These are phyloP conservation scores for Penicillium coffeae DNA, from an alignment of 495 filamentous ascomycete species.

Conservation along the genomic window DNA sequence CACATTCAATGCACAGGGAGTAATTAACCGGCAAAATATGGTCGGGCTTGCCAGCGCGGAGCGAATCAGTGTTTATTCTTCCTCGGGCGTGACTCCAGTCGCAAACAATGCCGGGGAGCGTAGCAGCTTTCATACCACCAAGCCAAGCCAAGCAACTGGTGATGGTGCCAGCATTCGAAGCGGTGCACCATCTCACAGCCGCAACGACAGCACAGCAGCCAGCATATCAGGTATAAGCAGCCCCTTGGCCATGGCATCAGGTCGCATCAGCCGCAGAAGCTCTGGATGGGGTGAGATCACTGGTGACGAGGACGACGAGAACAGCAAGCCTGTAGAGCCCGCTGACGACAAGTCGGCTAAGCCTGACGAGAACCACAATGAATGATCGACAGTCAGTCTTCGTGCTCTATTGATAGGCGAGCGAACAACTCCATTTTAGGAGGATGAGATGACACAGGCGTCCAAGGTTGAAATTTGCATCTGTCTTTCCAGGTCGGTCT, in stretches of 20 bases:
- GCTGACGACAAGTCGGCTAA: constrained; percentile 24
- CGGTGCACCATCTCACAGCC: constrained; percentile 67
- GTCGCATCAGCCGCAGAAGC: constrained; percentile 56
- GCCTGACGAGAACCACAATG: constrained; percentile 7
- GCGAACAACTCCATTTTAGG: not conserved
- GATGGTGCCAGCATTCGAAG: constrained; percentile 79
- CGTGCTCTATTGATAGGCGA: not conserved
- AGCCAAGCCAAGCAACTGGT: constrained; percentile 54
- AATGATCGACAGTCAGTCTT: constrained; percentile 10
- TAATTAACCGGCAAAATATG: constrained; percentile 49
- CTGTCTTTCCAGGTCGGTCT: not conserved
- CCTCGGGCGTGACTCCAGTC: constrained; percentile 63
- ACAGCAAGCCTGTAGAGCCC: constrained; percentile 3
- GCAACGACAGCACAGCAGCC: constrained; percentile 77
- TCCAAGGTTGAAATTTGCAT: not conserved
- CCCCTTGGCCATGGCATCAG: constrained; percentile 49
- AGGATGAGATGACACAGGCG: not conserved
- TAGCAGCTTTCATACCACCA: constrained; percentile 74
- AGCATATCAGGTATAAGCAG: constrained; percentile 65
- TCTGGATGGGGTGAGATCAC: constrained; percentile 60
- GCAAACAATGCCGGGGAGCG: constrained; percentile 59
- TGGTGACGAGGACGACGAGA: constrained; percentile 39
- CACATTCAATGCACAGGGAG: constrained; percentile 48
- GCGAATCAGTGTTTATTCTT: constrained; percentile 81
- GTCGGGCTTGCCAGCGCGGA: constrained; percentile 66